These are phyloP conservation scores for Cyphellophora attinorum DNA, from an alignment of 2,329 filamentous ascomycete genomes.

Conservation along the genomic window DNA sequence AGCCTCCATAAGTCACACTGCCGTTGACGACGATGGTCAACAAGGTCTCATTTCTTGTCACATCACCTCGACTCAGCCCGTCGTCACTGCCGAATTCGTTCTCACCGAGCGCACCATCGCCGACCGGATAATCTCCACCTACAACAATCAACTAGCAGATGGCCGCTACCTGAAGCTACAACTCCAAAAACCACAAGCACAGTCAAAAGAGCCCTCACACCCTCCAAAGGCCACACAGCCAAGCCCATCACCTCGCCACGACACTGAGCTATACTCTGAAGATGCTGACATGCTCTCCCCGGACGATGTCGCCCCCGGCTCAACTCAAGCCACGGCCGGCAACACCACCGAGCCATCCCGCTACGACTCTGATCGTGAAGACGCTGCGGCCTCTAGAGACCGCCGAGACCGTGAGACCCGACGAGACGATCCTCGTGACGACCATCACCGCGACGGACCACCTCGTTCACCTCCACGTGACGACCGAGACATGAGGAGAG, in stretches of 20 bases:
- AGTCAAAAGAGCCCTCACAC: conserved; percentile 14
- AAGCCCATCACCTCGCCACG: background rate
- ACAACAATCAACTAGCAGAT: conserved; percentile 57
- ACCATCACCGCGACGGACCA: conserved; percentile 4
- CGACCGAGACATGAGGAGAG: conserved; percentile 6
- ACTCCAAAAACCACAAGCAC: conserved; percentile 10
- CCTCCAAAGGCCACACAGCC: conserved; percentile 11
- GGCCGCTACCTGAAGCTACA: conserved; percentile 43
- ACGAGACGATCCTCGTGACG: background rate
- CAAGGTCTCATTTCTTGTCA: conserved; percentile 43
- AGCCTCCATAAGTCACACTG: conserved; percentile 44
- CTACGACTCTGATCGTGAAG: conserved; percentile 7
- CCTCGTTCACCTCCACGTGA: conserved; percentile 1
- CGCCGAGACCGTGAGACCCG: conserved; percentile 6
- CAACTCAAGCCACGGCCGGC: too few species aligned
- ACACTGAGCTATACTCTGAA: background rate
- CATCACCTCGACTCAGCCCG: conserved; percentile 42
- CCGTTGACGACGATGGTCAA: conserved; percentile 12
- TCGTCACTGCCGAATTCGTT: conserved; percentile 51
- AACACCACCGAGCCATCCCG: background rate
- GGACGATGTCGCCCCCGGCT: too few species aligned
- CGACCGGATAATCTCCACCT: conserved; percentile 50
- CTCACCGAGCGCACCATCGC: conserved; percentile 47
- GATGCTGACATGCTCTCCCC: conserved; percentile 1
- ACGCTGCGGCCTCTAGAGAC: conserved; percentile 5